Evolutionary conservation across 352 stramenopile genomes (phyloP).

Genomic region (Aphanomyces stellatus): DNA sequence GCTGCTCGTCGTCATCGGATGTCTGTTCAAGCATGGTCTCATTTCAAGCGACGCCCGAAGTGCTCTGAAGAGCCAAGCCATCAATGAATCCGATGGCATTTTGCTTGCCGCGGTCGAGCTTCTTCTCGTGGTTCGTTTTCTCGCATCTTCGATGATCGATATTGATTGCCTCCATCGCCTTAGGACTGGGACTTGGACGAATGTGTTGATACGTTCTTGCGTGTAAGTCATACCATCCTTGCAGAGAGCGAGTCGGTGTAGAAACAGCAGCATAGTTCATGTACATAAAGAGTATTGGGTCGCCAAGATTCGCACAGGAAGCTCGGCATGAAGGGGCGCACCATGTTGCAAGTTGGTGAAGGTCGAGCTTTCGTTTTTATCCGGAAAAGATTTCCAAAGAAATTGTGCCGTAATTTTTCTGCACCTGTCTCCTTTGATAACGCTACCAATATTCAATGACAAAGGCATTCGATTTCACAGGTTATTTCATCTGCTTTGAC

Average conservation of each 20-base stretch:
- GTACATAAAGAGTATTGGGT: not conserved
- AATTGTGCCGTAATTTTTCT: not conserved
- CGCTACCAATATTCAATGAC: not conserved
- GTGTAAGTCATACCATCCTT: not conserved
- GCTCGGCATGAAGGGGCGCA: not conserved
- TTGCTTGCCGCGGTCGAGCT: not conserved
- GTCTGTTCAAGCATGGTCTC: conserved; percentile 6
- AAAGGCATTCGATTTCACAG: not conserved
- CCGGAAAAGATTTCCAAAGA: conserved; percentile 6
- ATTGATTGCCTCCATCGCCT: not conserved
- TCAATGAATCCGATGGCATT: conserved; percentile 6
- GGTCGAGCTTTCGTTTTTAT: not conserved
- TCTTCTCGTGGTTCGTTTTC: not conserved
- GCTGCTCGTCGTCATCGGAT: not conserved
- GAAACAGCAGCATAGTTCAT: not conserved
- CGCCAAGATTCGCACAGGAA: not conserved
- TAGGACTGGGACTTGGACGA: conserved; percentile 8
- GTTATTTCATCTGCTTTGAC: too few species aligned
- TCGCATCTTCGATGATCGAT: too few species aligned
- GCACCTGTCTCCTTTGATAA: not conserved
- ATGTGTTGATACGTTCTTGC: conserved; percentile 5
- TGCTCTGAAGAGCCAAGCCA: conserved; percentile 5
- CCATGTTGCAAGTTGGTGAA: too few species aligned
- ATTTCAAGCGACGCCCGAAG: not conserved
- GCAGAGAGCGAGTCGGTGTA: not conserved